phyloP scores from a whole-genome alignment of 305 asterid genomes.

The Solanum aculeatissimum region DNA sequence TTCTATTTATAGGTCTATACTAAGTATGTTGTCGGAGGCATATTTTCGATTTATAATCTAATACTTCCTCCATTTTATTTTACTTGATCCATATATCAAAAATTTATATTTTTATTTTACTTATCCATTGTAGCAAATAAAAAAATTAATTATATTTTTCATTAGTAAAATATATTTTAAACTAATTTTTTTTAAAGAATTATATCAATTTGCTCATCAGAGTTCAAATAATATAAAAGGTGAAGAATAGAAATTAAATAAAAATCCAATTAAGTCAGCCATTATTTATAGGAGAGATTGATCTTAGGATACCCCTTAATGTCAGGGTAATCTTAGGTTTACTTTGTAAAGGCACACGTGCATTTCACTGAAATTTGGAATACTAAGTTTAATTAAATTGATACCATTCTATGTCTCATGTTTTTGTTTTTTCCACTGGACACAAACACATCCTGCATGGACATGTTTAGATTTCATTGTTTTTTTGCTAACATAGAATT shows the following conservation, averaged over 20 bases:
- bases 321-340: not conserved
- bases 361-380: slow-evolving; percentile 7
- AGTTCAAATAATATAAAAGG: too few species aligned
- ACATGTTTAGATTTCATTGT: not conserved
- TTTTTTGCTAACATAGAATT: not conserved
- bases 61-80: not conserved
- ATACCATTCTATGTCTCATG: not conserved
- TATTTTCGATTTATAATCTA: not conserved
- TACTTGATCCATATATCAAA: not conserved
- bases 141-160: too few species aligned
- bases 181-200: not conserved
- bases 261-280: not conserved
- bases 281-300: not conserved
- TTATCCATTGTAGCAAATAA: too few species aligned
- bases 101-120: too few species aligned
- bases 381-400: slow-evolving; percentile 3
- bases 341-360: slow-evolving; percentile 21
- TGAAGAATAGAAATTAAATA: too few species aligned
- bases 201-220: too few species aligned
- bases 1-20: not conserved
- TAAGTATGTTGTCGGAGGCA: not conserved
- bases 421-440: not conserved
- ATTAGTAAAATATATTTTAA: too few species aligned
- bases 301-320: slow-evolving; percentile 33
- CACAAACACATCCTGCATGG: not conserved